A percentile compares a stretch with the other conserved stretches of the same genome.
Evolutionary conservation across 2,329 filamentous ascomycete genomes (phyloP).

Genomic region (Venturia aucupariae): DNA sequence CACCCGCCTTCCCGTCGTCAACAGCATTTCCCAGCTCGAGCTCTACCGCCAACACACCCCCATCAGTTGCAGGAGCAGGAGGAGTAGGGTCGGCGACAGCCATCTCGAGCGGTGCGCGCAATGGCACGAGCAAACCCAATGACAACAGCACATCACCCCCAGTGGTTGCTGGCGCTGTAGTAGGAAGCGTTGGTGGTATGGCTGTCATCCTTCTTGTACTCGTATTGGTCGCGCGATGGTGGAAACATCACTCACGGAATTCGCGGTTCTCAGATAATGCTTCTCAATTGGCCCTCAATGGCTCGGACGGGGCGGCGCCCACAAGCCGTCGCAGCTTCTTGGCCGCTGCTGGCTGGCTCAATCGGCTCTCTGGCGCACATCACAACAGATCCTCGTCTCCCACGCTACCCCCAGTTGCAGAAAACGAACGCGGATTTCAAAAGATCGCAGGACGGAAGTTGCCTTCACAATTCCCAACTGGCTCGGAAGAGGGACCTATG

Average conservation of each 20-base stretch:
- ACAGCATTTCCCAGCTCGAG: background rate
- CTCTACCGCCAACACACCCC: background rate
- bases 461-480: constrained; percentile 11
- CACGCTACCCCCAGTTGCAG: background rate
- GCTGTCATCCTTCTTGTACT: constrained; percentile 11
- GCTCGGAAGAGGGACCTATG: constrained; percentile 7
- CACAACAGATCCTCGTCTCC: background rate
- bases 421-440: constrained; percentile 11
- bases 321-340: constrained; percentile 11
- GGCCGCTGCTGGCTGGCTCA: constrained; percentile 12
- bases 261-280: background rate
- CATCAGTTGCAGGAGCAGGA: background rate
- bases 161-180: constrained; percentile 13
- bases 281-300: background rate
- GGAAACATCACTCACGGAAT: constrained; percentile 5
- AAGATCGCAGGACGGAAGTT: constrained; percentile 11
- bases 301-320: background rate
- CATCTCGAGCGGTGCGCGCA: background rate
- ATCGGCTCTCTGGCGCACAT: constrained; percentile 11
- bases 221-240: constrained; percentile 10
- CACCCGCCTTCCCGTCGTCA: background rate
- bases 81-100: background rate
- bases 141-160: constrained; percentile 10
- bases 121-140: constrained; percentile 2
- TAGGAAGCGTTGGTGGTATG: constrained; percentile 12